Evolutionary conservation across 1,284 basidiomycete species (phyloP).

Genomic region (Sanghuangporus weigelae): DNA sequence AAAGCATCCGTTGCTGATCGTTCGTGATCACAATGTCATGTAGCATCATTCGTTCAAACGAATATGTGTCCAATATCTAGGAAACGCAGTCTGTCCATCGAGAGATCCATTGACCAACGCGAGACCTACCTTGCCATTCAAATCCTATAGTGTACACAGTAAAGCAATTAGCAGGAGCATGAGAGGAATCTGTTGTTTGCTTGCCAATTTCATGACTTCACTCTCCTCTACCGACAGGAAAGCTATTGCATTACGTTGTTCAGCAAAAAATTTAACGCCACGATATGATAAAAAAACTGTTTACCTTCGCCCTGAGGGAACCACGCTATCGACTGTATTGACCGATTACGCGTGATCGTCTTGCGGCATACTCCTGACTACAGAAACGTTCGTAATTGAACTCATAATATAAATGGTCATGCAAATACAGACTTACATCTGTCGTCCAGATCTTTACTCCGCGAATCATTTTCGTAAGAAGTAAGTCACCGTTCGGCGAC

Average conservation of each 20-base stretch:
- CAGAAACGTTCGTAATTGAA: conserved; percentile 10
- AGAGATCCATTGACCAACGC: too few relatives aligned
- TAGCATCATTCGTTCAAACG: conserved; percentile 61
- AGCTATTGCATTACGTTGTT: conserved; percentile 27
- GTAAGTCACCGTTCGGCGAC: conserved; percentile 59
- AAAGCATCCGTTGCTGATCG: conserved; percentile 59
- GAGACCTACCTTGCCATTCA: too few relatives aligned
- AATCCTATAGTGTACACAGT: too few relatives aligned
- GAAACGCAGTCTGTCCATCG: neutral
- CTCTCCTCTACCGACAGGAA: conserved; percentile 55
- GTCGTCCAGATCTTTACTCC: conserved; percentile 72
- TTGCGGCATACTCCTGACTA: conserved; percentile 69
- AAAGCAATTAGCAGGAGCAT: neutral
- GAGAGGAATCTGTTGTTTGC: conserved; percentile 10
- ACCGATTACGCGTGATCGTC: conserved; percentile 58
- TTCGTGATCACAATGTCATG: conserved; percentile 72
- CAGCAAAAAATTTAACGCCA: neutral
- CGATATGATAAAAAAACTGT: neutral
- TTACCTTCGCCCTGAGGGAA: conserved; percentile 61
- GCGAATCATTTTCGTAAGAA: conserved; percentile 63
- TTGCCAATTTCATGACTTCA: conserved; percentile 44
- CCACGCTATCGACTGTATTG: conserved; percentile 69
- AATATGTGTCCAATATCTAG: conserved; percentile 34
- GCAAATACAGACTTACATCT: conserved; percentile 38
- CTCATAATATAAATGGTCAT: neutral